These are phyloP conservation scores for Jatropha curcas DNA, from an alignment of 345 rosid species.

Conservation along the genomic window DNA sequence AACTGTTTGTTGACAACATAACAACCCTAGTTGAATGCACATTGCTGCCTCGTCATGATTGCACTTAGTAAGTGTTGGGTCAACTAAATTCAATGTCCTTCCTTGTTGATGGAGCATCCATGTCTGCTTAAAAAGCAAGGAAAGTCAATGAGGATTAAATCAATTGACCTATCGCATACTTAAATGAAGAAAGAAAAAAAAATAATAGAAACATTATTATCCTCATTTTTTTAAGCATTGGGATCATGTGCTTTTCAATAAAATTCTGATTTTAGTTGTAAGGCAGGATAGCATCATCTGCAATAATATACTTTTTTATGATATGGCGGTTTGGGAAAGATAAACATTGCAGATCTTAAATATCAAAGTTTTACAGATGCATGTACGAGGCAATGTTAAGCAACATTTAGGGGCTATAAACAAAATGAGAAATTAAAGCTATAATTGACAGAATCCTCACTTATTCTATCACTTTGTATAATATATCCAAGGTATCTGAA, in stretches of 20 bases:
- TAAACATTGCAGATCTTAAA: too few relatives aligned
- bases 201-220: too few relatives aligned
- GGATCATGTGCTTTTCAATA: neutral
- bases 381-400: too few relatives aligned
- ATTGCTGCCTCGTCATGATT: slow-evolving; percentile 71
- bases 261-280: neutral
- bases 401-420: too few relatives aligned
- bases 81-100: slow-evolving; percentile 62
- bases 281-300: neutral
- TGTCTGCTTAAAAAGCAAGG: slow-evolving; percentile 39
- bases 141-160: neutral
- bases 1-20: slow-evolving; percentile 72
- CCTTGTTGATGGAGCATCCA: slow-evolving; percentile 64
- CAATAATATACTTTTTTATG: neutral
- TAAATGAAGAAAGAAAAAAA: neutral
- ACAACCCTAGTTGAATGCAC: slow-evolving; percentile 73
- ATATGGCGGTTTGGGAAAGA: too few relatives aligned
- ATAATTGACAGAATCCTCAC: too few relatives aligned
- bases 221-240: neutral
- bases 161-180: neutral
- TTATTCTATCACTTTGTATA: too few relatives aligned
- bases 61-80: slow-evolving; percentile 54
- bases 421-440: too few relatives aligned
- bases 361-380: too few relatives aligned
- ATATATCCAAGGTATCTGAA: too few relatives aligned